Evolutionary conservation across 805 yeast genomes (phyloP).

Genomic region (Saccharomycopsis javanensis): DNA sequence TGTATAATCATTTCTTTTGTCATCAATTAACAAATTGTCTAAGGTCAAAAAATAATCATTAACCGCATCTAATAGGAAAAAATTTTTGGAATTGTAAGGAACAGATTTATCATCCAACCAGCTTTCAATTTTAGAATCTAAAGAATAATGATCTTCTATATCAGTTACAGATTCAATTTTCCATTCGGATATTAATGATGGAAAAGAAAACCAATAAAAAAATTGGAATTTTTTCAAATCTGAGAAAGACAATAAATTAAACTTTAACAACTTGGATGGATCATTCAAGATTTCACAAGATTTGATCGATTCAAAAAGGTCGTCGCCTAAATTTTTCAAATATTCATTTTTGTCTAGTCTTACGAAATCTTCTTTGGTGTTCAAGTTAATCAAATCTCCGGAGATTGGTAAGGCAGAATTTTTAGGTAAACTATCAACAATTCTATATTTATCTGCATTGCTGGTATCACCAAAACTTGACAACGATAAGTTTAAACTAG

Average conservation of each 20-base stretch:
- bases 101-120: constrained; percentile 15
- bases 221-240: constrained; percentile 85
- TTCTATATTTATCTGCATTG: constrained; percentile 13
- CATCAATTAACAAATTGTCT: constrained; percentile 20
- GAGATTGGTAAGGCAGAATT: constrained; percentile 23
- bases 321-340: constrained; percentile 34
- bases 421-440: constrained; percentile 16
- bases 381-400: constrained; percentile 50
- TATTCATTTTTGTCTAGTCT: constrained; percentile 50
- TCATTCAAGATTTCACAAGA: constrained; percentile 29
- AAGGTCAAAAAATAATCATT: constrained; percentile 16
- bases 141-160: background rate
- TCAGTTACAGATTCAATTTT: constrained; percentile 6
- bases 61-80: constrained; percentile 23
- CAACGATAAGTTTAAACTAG: constrained; percentile 26
- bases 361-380: constrained; percentile 83
- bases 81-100: constrained; percentile 23
- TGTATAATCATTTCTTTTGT: constrained; percentile 16
- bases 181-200: constrained; percentile 53
- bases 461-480: constrained; percentile 29
- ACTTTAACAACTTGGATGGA: constrained; percentile 34
- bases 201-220: constrained; percentile 84
- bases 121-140: constrained; percentile 18
- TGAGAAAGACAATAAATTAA: constrained; percentile 58
- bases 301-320: constrained; percentile 25